Evolutionary conservation across 495 filamentous ascomycete genomes (phyloP), one percentile per base, ranked within the genome.

Genomic region (Mytilinidion resinicola): DNA sequence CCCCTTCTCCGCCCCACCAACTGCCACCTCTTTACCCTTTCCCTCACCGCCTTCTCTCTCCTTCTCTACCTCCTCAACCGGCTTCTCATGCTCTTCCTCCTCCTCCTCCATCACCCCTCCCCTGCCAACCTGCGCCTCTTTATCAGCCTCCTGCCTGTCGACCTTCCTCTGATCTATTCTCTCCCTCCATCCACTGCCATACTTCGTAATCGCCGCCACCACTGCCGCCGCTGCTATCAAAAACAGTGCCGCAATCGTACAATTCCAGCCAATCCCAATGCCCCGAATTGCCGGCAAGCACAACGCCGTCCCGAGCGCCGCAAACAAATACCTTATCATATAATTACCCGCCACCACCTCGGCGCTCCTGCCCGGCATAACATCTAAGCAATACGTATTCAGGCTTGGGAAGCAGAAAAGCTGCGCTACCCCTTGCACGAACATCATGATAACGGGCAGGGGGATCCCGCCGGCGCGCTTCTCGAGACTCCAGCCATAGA

Each of bases 261-360:
- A 69, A 51, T 73, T 70, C 72, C 72, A 87, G 0, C 86, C 86
- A 9, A 88, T 84, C 2, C 85, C 86, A 54, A 90, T 87, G 46
- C 63, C 73, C 57, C 86, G 73, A 4, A 87, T 76, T 3, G 83
- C 82, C 0, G 86, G 85, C 55, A 88, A 74, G 42, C 84, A 83
- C n/a, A 80, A 74, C 3, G 84, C 85, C 21, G 81, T 82, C 7
- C 81, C 85, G 36, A 80, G 61, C 3, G 85, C 86, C 0, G 80
- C 86, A 65, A 88, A 84, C 6, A 86, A 65, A 67, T 89, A 89
- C 10, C 85, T 76, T 35, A 85, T 73, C 69, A 87, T 80, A 66
- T 87, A 90, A 67, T 88, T 89, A 0, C 84, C 86, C 0, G 86
- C 84, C 59, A 88, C 80, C 6, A 90, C 84, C 66, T 88, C 85